Evolutionary conservation across 306 rosid species (phyloP).

Genomic region (Cercis canadensis): DNA sequence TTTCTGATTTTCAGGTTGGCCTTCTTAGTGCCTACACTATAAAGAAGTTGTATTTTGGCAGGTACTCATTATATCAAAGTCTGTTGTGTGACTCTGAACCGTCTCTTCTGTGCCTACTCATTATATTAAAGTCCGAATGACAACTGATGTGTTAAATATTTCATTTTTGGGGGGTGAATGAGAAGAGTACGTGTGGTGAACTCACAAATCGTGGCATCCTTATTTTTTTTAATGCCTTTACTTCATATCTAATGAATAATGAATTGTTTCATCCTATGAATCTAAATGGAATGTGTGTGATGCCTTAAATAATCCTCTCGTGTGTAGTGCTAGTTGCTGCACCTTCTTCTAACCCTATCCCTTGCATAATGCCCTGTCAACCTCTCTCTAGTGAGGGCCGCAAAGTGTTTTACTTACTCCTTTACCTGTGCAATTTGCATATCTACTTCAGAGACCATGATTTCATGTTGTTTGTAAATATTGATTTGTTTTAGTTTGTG

Average conservation of each 20-base stretch:
- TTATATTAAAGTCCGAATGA: not conserved
- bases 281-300: not conserved
- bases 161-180: not conserved
- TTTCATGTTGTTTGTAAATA: not conserved
- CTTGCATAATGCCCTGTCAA: not conserved
- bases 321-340: not conserved
- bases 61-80: conserved; percentile 39
- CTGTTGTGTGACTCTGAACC: not conserved
- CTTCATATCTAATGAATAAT: conserved; percentile 2
- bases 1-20: conserved; percentile 55
- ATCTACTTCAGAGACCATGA: not conserved
- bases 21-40: conserved; percentile 54
- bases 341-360: not conserved
- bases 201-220: not conserved
- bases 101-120: not conserved
- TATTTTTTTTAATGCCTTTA: not conserved
- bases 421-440: not conserved
- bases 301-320: not conserved
- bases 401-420: too few species aligned
- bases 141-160: not conserved
- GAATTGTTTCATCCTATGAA: not conserved
- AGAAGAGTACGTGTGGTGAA: not conserved
- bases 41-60: conserved; percentile 58
- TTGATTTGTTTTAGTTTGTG: not conserved
- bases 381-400: not conserved